Conservation (phyloP, 202 grass and related monocot species). For the Sporobolus alterniflorus region DNA sequence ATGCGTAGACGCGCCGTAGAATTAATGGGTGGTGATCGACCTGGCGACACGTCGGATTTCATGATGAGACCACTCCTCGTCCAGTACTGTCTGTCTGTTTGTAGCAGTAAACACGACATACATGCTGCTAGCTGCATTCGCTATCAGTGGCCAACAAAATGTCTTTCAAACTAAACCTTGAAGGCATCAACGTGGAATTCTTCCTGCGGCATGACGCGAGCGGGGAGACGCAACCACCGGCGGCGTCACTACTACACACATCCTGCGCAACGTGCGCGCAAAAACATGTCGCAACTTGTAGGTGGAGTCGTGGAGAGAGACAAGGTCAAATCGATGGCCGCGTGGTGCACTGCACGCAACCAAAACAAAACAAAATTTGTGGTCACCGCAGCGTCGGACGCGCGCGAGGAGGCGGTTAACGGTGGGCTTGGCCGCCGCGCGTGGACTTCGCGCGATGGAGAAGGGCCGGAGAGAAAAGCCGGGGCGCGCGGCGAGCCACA, state of each 20-base stretch:
- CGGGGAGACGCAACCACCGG: neutral
- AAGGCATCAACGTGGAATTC: neutral
- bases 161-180: neutral
- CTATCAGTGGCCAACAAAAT: neutral
- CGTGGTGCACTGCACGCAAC: neutral
- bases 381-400: neutral
- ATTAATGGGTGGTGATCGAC: neutral
- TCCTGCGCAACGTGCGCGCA: neutral
- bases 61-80: neutral
- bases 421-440: neutral
- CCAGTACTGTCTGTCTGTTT: too few species aligned
- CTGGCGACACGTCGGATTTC: conserved; percentile 21
- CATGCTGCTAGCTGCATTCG: too few species aligned
- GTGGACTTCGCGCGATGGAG: too few species aligned
- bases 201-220: neutral
- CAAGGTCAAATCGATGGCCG: neutral
- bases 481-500: too few species aligned
- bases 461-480: too few species aligned
- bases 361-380: neutral
- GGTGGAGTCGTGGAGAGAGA: neutral
- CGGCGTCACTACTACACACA: neutral
- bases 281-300: neutral
- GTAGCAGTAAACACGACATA: too few species aligned
- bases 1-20: neutral
- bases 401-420: too few species aligned